These are phyloP conservation scores for Erodium texanum DNA, from an alignment of 441 rosid genomes.

Conservation along the genomic window DNA sequence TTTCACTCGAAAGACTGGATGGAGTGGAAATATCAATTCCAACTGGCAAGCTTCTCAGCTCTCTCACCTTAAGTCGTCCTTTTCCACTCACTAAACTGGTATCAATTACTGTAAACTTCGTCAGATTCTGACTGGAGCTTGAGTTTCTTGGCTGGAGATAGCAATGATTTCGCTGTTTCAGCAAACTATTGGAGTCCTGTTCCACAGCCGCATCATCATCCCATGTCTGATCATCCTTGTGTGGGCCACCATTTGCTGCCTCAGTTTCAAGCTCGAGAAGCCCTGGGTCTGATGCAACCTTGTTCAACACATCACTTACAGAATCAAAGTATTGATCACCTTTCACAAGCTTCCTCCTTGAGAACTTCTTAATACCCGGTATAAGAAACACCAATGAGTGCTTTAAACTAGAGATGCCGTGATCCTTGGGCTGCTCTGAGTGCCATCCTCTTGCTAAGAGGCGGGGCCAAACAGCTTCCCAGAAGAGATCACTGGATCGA, in stretches of 20 bases:
- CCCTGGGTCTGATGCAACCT: slow-evolving; percentile 61
- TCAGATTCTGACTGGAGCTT: slow-evolving; percentile 19
- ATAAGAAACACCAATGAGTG: slow-evolving; percentile 61
- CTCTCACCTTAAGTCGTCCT: slow-evolving; percentile 34
- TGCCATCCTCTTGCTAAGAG: slow-evolving; percentile 87
- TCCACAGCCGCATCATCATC: slow-evolving; percentile 20
- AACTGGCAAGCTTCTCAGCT: slow-evolving; percentile 46
- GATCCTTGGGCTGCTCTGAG: slow-evolving; percentile 66
- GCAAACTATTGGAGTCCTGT: slow-evolving; percentile 17
- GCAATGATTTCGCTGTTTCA: slow-evolving; percentile 26
- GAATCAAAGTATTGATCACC: slow-evolving; percentile 77
- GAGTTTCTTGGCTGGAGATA: slow-evolving; percentile 57
- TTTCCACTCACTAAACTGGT: slow-evolving; percentile 38
- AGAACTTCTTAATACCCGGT: slow-evolving; percentile 57
- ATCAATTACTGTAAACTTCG: slow-evolving; percentile 58
- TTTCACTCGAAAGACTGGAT: slow-evolving; percentile 33
- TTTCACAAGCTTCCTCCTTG: slow-evolving; percentile 56
- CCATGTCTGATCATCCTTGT: slow-evolving; percentile 30
- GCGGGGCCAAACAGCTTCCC: slow-evolving; percentile 99
- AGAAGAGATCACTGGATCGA: slow-evolving; percentile 67
- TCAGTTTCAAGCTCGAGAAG: slow-evolving; percentile 53
- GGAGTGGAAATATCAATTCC: slow-evolving; percentile 26
- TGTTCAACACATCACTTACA: slow-evolving; percentile 58
- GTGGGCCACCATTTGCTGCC: slow-evolving; percentile 20
- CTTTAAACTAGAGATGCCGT: slow-evolving; percentile 28